Percentiles rank a stretch among this genome's conserved stretches.
phyloP scores from a whole-genome alignment of 2,329 filamentous ascomycete genomes.

The Alternaria atra region DNA sequence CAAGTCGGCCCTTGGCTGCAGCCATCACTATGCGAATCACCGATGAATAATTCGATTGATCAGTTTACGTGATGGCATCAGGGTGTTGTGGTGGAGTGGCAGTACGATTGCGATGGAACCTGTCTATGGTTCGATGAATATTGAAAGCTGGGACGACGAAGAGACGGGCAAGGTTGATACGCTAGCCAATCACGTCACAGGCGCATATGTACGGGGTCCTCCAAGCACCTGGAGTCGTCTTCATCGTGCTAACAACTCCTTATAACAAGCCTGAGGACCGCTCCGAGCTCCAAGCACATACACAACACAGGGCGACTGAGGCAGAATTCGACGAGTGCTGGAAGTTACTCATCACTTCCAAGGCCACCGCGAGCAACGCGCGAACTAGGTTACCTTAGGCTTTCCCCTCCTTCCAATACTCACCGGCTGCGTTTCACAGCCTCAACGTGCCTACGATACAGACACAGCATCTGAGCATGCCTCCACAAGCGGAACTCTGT shows the following conservation, averaged over 20 bases:
- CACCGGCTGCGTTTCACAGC: constrained; percentile 14
- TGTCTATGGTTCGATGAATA: background rate
- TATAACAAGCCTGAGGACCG: too few relatives aligned
- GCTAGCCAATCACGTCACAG: background rate
- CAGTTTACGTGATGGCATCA: too few relatives aligned
- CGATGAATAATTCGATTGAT: background rate
- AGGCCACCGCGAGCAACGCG: background rate
- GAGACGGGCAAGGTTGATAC: background rate
- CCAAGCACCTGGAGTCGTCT: too few relatives aligned
- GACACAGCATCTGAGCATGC: constrained; percentile 14
- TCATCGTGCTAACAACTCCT: too few relatives aligned
- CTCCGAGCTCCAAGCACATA: too few relatives aligned
- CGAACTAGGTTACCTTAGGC: background rate
- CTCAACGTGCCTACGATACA: constrained; percentile 21
- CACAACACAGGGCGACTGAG: too few relatives aligned
- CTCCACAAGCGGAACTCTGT: constrained; percentile 9
- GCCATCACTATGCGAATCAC: background rate
- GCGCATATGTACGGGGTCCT: too few relatives aligned
- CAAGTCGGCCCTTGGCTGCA: background rate
- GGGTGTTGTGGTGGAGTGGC: background rate
- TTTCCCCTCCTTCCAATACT: constrained; percentile 1
- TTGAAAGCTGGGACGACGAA: too few relatives aligned
- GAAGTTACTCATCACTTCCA: too few relatives aligned
- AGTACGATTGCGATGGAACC: background rate
- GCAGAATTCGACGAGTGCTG: too few relatives aligned